phyloP scores from a whole-genome alignment of 23 red algal species.

The Chondrus crispus region DNA sequence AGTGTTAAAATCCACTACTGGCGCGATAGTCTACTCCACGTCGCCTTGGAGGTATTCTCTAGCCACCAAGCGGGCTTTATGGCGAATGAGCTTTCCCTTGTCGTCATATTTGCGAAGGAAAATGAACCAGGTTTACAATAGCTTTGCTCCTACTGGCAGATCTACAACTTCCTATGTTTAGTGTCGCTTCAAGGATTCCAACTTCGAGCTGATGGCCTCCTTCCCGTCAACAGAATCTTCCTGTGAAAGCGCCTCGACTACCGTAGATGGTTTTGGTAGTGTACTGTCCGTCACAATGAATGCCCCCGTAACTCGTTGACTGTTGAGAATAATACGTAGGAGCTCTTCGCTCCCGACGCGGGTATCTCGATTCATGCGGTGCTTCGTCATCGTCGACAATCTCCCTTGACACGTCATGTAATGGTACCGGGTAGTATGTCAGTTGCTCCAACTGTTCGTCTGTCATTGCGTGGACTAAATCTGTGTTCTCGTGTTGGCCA shows the following conservation, averaged over 20 bases:
- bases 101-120: neutral
- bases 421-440: no score
- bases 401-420: no score
- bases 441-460: no score
- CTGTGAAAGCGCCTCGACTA: neutral
- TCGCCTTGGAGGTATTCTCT: slow-evolving; percentile 14
- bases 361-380: no score
- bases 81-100: neutral
- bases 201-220: neutral
- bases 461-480: no score
- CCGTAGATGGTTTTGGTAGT: neutral
- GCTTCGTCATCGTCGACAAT: no score
- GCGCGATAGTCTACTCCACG: neutral
- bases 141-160: neutral
- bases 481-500: no score
- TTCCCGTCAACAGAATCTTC: neutral
- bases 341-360: no score
- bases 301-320: no score
- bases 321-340: no score
- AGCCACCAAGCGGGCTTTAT: slow-evolving; percentile 17
- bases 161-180: neutral
- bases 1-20: neutral
- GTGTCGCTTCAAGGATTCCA: neutral
- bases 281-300: no score
- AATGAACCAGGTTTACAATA: neutral